Evolutionary conservation across 441 rosid genomes (phyloP).

Genomic region (Arabidopsis lyrata): DNA sequence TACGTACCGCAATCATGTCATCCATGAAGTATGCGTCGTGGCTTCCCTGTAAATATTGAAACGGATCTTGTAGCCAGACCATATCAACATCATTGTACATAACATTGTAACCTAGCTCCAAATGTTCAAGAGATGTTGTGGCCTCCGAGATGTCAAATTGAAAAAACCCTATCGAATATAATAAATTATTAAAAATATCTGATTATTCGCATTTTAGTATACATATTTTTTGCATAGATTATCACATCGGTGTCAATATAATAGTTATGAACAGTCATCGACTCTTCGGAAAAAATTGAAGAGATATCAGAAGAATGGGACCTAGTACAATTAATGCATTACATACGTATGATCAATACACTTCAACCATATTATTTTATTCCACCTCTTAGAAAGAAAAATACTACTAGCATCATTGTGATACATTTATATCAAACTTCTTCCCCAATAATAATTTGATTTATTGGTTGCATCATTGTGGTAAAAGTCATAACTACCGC

Average conservation of each 20-base stretch:
- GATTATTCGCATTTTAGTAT: not conserved
- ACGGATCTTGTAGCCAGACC: slow-evolving; percentile 94
- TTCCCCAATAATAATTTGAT: too few species aligned
- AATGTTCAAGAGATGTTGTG: slow-evolving; percentile 74
- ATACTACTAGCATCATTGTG: too few species aligned
- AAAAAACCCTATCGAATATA: slow-evolving; percentile 71
- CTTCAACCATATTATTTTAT: too few species aligned
- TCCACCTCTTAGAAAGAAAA: too few species aligned
- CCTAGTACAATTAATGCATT: too few species aligned
- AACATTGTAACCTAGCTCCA: slow-evolving; percentile 94
- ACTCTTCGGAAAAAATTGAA: not conserved
- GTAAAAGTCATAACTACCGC: too few species aligned
- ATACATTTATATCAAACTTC: too few species aligned
- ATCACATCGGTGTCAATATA: not conserved
- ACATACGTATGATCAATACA: too few species aligned
- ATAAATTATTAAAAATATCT: not conserved
- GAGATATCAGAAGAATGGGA: not conserved
- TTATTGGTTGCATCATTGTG: too few species aligned
- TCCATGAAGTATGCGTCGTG: slow-evolving; percentile 97
- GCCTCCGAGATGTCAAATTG: slow-evolving; percentile 88
- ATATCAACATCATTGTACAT: slow-evolving; percentile 99
- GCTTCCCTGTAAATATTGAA: slow-evolving; percentile 68
- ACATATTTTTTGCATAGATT: not conserved
- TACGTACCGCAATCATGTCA: slow-evolving; percentile 78
- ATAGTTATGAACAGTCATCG: not conserved